Percentiles rank a stretch among this genome's conserved stretches.
Conservation (phyloP, 306 rosid species). For the Ochetophila trinervis region DNA sequence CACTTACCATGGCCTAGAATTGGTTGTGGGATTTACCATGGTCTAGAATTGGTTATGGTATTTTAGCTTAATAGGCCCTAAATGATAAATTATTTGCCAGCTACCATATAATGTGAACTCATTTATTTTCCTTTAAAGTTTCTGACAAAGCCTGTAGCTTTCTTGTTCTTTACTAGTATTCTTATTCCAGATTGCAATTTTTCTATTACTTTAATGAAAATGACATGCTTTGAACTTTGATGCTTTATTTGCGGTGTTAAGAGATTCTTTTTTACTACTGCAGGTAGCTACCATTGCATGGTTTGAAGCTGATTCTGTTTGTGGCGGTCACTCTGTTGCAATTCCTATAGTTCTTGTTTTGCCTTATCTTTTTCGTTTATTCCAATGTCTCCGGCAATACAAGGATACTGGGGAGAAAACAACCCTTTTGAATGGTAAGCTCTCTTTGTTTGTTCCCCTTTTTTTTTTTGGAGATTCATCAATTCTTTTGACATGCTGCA, state of each 20-base stretch:
- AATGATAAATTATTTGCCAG: constrained; percentile 8
- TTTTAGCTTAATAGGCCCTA: not conserved
- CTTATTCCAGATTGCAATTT: not conserved
- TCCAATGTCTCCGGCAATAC: constrained; percentile 95
- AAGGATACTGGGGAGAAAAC: constrained; percentile 89
- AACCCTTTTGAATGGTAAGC: constrained; percentile 78
- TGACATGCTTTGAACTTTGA: not conserved
- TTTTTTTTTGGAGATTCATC: constrained; percentile 6
- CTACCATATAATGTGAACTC: not conserved
- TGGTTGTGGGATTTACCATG: not conserved
- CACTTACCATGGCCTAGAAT: not conserved
- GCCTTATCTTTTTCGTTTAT: constrained; percentile 93
- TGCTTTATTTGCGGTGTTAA: constrained; percentile 28
- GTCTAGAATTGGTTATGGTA: too few species aligned
- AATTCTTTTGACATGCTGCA: constrained; percentile 8
- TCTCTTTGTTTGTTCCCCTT: constrained; percentile 20
- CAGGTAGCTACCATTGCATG: constrained; percentile 99
- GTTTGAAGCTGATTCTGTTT: constrained; percentile 99
- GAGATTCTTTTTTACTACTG: constrained; percentile 25
- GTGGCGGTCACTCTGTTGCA: constrained; percentile 95
- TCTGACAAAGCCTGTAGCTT: too few species aligned
- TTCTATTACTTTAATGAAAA: not conserved
- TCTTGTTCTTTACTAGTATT: not conserved
- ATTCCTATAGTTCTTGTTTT: constrained; percentile 89
- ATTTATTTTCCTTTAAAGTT: not conserved